Evolutionary conservation across 805 yeast genomes (phyloP).

Genomic region (Candida broadrunensis): DNA sequence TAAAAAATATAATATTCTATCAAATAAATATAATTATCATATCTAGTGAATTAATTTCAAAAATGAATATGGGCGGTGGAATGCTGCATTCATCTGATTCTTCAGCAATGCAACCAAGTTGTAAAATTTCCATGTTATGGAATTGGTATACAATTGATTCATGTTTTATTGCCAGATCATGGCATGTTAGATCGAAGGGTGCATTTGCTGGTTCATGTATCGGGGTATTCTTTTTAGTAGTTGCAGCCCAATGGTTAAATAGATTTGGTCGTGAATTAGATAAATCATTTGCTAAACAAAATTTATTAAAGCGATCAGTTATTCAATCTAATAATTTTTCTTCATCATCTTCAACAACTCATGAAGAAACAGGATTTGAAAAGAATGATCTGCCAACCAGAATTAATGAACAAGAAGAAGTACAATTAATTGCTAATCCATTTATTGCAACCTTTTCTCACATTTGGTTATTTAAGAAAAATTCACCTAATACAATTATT

Average conservation of each 20-base stretch:
- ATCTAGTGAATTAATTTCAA: background rate
- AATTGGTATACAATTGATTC: constrained; percentile 69
- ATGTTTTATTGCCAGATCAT: constrained; percentile 59
- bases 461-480: constrained; percentile 24
- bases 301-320: constrained; percentile 15
- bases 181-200: constrained; percentile 60
- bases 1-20: no score
- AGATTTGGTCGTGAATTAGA: constrained; percentile 54
- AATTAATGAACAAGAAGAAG: no score
- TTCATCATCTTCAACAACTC: background rate
- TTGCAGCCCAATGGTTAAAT: constrained; percentile 56
- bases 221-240: constrained; percentile 59
- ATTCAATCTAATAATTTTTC: background rate
- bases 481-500: constrained; percentile 13
- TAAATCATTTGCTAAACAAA: constrained; percentile 23
- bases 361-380: background rate
- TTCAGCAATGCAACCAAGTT: constrained; percentile 8
- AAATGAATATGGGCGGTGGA: constrained; percentile 13
- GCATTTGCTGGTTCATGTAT: constrained; percentile 74
- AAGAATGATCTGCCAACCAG: background rate
- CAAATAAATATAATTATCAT: no score
- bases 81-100: background rate
- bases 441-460: constrained; percentile 26
- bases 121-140: constrained; percentile 59
- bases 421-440: constrained; percentile 13